Conservation (phyloP, 192 early-diverging fungal species). For the Cetraspora pellucida region DNA sequence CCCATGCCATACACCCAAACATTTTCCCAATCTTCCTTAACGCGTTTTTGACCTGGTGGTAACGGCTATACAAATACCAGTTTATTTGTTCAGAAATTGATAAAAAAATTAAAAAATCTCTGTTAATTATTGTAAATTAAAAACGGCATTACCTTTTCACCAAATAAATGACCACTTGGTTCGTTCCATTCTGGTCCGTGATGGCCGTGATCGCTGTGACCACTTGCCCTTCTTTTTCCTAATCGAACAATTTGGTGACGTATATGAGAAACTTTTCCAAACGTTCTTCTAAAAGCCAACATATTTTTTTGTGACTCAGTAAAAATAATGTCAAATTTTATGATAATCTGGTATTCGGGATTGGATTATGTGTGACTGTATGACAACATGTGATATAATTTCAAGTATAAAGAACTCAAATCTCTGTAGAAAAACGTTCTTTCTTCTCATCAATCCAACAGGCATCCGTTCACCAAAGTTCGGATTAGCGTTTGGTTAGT, state of each 20-base stretch:
- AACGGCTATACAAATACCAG: conserved; percentile 39
- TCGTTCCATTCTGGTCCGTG: conserved; percentile 62
- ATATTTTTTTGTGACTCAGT: neutral
- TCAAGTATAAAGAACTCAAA: neutral
- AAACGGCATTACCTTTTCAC: conserved; percentile 63
- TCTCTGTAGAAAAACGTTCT: neutral
- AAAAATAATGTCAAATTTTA: neutral
- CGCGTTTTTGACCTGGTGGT: conserved; percentile 64
- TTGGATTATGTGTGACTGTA: neutral
- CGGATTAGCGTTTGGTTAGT: conserved; percentile 10
- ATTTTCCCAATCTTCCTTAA: conserved; percentile 77
- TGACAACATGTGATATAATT: neutral
- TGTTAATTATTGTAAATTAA: neutral
- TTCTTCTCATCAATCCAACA: neutral
- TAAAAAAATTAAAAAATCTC: neutral
- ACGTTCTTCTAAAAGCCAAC: conserved; percentile 6
- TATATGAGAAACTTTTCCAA: neutral
- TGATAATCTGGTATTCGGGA: no score
- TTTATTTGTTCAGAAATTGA: neutral
- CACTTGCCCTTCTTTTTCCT: conserved; percentile 8
- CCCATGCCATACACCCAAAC: conserved; percentile 64
- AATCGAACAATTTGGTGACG: neutral
- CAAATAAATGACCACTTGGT: conserved; percentile 76
- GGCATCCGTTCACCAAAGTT: conserved; percentile 11
- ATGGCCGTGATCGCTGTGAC: neutral